Percentiles rank a stretch among this genome's conserved stretches.
phyloP scores from a whole-genome alignment of 768 basidiomycete genomes.

The Mycena belliarum region DNA sequence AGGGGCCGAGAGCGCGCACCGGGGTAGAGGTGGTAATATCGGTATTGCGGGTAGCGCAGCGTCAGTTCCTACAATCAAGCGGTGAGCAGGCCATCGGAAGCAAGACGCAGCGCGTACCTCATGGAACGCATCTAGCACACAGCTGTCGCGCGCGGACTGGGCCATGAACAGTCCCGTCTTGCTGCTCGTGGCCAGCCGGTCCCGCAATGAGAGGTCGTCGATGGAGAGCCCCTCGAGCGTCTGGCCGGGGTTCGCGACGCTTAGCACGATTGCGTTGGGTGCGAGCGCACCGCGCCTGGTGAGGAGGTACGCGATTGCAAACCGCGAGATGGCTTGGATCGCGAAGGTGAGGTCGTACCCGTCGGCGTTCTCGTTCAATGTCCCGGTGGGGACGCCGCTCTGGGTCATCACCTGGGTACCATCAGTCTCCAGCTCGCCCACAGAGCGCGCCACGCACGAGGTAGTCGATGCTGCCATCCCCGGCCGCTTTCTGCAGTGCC shows the following conservation, averaged over 20 bases:
- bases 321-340: slow-evolving; percentile 2
- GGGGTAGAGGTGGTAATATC: slow-evolving; percentile 1
- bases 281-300: too few species aligned
- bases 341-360: neutral
- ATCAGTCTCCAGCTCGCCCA: too few species aligned
- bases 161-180: neutral
- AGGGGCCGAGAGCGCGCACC: too few species aligned
- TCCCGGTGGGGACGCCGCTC: too few species aligned
- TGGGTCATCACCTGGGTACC: too few species aligned
- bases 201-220: neutral
- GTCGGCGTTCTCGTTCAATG: too few species aligned
- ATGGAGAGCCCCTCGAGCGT: neutral
- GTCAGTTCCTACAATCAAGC: slow-evolving; percentile 12
- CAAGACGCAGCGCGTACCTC: neutral
- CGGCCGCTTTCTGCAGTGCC: too few species aligned
- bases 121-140: neutral
- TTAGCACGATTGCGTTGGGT: slow-evolving; percentile 1
- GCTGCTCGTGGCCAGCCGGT: neutral
- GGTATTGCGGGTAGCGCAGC: slow-evolving; percentile 8
- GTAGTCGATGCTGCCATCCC: too few species aligned
- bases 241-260: neutral
- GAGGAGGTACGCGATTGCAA: slow-evolving; percentile 5
- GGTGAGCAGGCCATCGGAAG: neutral
- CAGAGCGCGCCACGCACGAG: too few species aligned
- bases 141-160: slow-evolving; percentile 3